phyloP scores from a whole-genome alignment of 805 yeast genomes.

The Priceomyces haplophilus region DNA sequence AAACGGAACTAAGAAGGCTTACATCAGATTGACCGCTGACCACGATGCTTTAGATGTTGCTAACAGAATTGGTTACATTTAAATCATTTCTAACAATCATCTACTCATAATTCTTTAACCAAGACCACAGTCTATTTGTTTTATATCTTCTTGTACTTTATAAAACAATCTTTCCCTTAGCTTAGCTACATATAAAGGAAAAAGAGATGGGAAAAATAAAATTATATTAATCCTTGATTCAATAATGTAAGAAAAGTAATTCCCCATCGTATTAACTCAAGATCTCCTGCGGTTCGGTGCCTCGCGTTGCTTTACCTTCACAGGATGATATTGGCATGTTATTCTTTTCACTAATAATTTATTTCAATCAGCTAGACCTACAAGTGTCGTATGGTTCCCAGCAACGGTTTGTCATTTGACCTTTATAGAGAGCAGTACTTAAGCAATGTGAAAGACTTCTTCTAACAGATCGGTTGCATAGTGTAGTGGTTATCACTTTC shows the following conservation, averaged over 20 bases:
- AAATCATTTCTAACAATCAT: conserved; percentile 25
- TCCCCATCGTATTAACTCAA: too few species aligned
- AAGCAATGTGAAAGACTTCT: neutral
- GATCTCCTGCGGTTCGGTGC: too few species aligned
- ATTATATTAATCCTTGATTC: conserved; percentile 3
- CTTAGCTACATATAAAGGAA: conserved; percentile 8
- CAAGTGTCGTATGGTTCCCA: too few species aligned
- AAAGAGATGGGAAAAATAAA: conserved; percentile 8
- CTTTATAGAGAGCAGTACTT: too few species aligned
- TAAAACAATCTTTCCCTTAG: conserved; percentile 7
- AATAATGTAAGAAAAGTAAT: neutral
- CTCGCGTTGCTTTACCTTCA: too few species aligned
- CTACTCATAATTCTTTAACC: conserved; percentile 2
- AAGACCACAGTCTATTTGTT: conserved; percentile 4
- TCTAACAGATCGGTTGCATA: conserved; percentile 38
- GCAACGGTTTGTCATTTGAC: too few species aligned
- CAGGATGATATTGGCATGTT: too few species aligned
- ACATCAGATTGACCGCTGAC: conserved; percentile 97
- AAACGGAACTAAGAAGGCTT: conserved; percentile 99
- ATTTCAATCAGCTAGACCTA: too few species aligned
- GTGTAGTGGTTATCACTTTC: conserved; percentile 82
- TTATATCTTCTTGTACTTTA: conserved; percentile 9
- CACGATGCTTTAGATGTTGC: conserved; percentile 99
- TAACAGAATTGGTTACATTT: conserved; percentile 99
- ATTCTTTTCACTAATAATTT: too few species aligned